phyloP scores from a whole-genome alignment of 768 basidiomycete species.

The Boletus fagicola region DNA sequence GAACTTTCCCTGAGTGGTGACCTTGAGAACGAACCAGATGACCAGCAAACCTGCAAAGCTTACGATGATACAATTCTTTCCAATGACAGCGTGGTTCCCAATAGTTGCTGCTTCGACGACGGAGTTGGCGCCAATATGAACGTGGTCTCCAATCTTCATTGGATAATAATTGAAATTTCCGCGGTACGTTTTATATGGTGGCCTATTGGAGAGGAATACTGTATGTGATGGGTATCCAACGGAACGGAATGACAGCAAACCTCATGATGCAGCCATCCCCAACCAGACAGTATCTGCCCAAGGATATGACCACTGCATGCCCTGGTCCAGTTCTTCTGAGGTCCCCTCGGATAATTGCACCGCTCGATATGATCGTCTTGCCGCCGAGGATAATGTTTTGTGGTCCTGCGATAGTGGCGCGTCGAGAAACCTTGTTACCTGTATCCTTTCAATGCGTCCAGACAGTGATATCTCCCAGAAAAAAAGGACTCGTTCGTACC shows the following conservation, averaged over 20 bases:
- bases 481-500: slow-evolving; percentile 39
- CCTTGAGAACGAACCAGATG: slow-evolving; percentile 1
- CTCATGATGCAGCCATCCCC: slow-evolving; percentile 89
- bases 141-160: slow-evolving; percentile 94
- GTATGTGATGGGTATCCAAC: background rate
- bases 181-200: slow-evolving; percentile 87
- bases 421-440: slow-evolving; percentile 92
- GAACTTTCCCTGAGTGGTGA: slow-evolving; percentile 76
- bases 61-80: slow-evolving; percentile 93
- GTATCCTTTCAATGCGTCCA: slow-evolving; percentile 61
- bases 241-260: slow-evolving; percentile 38
- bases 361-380: slow-evolving; percentile 91
- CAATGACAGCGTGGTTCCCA: slow-evolving; percentile 92
- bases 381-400: slow-evolving; percentile 97
- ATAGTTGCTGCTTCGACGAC: slow-evolving; percentile 95
- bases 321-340: slow-evolving; percentile 85
- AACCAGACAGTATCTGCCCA: slow-evolving; percentile 90
- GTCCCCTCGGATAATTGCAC: slow-evolving; percentile 92
- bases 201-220: slow-evolving; percentile 40
- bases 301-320: slow-evolving; percentile 89
- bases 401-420: slow-evolving; percentile 88
- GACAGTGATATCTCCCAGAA: background rate
- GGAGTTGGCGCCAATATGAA: slow-evolving; percentile 85
- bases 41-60: slow-evolving; percentile 27
- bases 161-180: slow-evolving; percentile 97